A percentile compares a stretch with the other conserved stretches of the same genome.
Evolutionary conservation across 179 eudicot genomes (phyloP).

Genomic region (Vitellaria paradoxa): DNA sequence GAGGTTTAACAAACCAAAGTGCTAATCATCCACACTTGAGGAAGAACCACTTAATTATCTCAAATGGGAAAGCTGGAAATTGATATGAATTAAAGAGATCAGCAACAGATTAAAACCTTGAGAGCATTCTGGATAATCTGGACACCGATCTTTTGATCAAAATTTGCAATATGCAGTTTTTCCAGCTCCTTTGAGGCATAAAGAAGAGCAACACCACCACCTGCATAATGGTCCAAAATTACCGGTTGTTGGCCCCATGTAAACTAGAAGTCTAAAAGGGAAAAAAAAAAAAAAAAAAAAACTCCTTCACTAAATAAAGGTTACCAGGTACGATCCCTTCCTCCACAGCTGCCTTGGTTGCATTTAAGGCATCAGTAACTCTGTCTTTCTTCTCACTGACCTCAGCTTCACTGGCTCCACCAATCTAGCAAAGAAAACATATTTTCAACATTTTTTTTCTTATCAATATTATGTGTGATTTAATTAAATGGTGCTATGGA

Average conservation of each 20-base stretch:
- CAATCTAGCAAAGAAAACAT: slow-evolving; percentile 36
- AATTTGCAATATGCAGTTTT: slow-evolving; percentile 58
- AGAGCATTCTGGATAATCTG: slow-evolving; percentile 77
- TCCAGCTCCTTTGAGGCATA: slow-evolving; percentile 75
- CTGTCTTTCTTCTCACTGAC: slow-evolving; percentile 78
- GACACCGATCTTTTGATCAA: slow-evolving; percentile 78
- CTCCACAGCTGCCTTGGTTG: slow-evolving; percentile 79
- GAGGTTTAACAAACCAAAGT: not conserved
- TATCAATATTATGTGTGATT: no score
- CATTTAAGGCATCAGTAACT: slow-evolving; percentile 74
- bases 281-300: not conserved
- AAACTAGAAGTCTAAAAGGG: no score
- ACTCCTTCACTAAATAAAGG: not conserved
- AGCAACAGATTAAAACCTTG: slow-evolving; percentile 35
- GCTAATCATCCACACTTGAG: not conserved
- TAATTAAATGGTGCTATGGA: no score
- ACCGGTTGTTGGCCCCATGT: not conserved
- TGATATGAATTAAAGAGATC: not conserved
- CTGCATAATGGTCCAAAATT: slow-evolving; percentile 24
- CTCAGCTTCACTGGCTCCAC: slow-evolving; percentile 80
- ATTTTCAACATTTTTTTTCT: not conserved
- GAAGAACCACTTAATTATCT: not conserved
- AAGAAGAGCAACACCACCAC: slow-evolving; percentile 84
- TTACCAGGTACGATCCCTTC: slow-evolving; percentile 72
- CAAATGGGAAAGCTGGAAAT: not conserved